Base-by-base conservation (phyloP, 179 eudicot genomes). In the Patellifolia procumbens region DNA sequence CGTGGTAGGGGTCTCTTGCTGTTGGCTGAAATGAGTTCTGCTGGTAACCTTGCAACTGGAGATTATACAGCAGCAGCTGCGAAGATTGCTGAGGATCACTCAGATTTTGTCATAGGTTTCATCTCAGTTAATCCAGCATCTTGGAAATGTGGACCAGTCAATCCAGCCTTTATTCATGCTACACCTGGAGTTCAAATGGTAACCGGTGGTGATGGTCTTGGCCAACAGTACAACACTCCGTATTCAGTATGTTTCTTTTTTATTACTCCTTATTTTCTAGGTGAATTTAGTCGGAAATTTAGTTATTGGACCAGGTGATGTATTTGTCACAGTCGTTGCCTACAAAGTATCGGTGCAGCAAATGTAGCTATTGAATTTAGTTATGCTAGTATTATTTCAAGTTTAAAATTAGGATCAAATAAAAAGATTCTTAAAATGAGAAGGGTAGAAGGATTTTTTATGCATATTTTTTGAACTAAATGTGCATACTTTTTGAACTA, bases 111-210 rank as follows among this genome's bases (percentile, higher is more conserved):
- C 43, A 94, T 94, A 60, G 98, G 98, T 26, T 94, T 94, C 80
- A 94, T 94, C 49, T 94, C 98, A 28, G 98, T 94, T 37, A 92
- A 92, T 78, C 98, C 98, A 68, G 94, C 98, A 68, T 89, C 98
- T 62, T 94, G 98, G 98, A 86, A 92, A 65, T 76, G 81, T 20
- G 93, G 89, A 20, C 89, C 87, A 15, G 88, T 85, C 74, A 88
- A 91, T 82, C 94, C 97, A 51, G 85, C 92, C 48, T 79, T 91
- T 59, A 89, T 94, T 81, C 97, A 94, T 83, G 93, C 91, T 72
- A 94, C 97, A 42, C 98, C 98, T 49, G 98, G 98, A 24, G 98
- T 94, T 81, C 98, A 94, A 87, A 60, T 94, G 97, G 94, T 87
- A 52, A 90, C 89, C 73, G 98, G 98, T n/a, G 97, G 96, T 22